phyloP scores from a whole-genome alignment of 495 filamentous ascomycete genomes.

The Xylaria curta region DNA sequence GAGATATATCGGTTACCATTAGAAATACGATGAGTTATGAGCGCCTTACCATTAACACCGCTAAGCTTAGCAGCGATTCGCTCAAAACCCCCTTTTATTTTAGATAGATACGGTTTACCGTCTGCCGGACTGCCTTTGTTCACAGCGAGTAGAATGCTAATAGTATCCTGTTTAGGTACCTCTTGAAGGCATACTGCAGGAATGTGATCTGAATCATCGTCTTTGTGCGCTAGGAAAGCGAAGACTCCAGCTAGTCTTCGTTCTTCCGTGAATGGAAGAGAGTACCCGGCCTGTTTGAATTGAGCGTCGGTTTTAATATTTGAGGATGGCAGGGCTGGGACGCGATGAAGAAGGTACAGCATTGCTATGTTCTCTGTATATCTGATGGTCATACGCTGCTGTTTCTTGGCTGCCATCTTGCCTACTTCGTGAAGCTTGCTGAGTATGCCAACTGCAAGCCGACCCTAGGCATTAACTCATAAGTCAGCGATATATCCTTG shows the following conservation, averaged over 20 bases:
- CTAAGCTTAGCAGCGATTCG: constrained; percentile 38
- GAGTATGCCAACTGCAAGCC: not conserved
- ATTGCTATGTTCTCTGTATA: constrained; percentile 40
- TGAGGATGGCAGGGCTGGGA: constrained; percentile 36
- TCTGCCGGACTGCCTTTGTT: constrained; percentile 35
- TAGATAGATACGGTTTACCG: constrained; percentile 26
- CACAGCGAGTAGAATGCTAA: constrained; percentile 48
- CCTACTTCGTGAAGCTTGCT: not conserved
- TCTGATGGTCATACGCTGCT: constrained; percentile 23
- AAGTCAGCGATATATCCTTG: not conserved
- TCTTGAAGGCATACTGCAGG: constrained; percentile 51
- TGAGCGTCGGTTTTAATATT: constrained; percentile 32
- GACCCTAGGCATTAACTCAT: not conserved
- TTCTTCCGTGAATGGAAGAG: constrained; percentile 45
- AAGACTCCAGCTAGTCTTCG: constrained; percentile 38
- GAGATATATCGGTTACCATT: not conserved
- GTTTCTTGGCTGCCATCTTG: constrained; percentile 30
- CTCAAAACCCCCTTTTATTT: constrained; percentile 37
- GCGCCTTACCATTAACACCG: constrained; percentile 26
- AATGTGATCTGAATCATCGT: constrained; percentile 43
- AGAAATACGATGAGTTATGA: not conserved
- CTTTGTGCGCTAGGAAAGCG: constrained; percentile 47
- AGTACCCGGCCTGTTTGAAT: constrained; percentile 20
- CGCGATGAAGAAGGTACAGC: constrained; percentile 39
- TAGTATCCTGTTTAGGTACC: constrained; percentile 18